phyloP scores from a whole-genome alignment of 768 basidiomycete species.

The Daedaleopsis nitida region DNA sequence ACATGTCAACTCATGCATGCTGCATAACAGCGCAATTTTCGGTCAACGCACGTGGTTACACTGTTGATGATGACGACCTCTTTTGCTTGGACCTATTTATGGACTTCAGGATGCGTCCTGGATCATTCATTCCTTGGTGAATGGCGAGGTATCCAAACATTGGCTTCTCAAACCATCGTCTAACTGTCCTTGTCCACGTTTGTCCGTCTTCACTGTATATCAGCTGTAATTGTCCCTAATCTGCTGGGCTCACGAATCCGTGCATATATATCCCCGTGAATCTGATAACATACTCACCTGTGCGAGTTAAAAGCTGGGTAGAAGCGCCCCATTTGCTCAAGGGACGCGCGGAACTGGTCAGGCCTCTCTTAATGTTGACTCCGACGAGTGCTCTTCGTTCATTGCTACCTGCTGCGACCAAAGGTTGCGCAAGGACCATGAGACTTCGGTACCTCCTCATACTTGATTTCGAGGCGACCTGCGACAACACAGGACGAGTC shows the following conservation, averaged over 20 bases:
- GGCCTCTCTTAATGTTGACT: neutral
- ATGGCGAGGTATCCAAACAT: neutral
- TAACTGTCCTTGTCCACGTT: neutral
- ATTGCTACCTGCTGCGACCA: neutral
- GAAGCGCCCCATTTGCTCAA: no score
- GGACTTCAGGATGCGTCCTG: slow-evolving; percentile 61
- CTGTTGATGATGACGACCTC: slow-evolving; percentile 70
- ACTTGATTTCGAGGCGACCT: slow-evolving; percentile 34
- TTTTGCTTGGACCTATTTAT: slow-evolving; percentile 80
- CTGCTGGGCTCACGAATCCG: neutral
- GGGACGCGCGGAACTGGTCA: no score
- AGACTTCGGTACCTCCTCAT: slow-evolving; percentile 26
- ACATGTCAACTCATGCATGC: neutral
- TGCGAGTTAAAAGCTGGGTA: no score
- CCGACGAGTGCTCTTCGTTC: no score
- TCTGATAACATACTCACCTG: no score
- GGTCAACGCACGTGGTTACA: slow-evolving; percentile 70
- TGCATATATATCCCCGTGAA: neutral
- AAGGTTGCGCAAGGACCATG: neutral
- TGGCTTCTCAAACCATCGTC: neutral
- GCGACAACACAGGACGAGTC: slow-evolving; percentile 16
- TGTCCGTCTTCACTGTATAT: neutral
- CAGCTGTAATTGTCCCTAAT: neutral
- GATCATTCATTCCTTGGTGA: slow-evolving; percentile 31
- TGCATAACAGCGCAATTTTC: slow-evolving; percentile 73